Evolutionary conservation across 768 basidiomycete species (phyloP).

Genomic region (Porpolomopsis calyptriformis): DNA sequence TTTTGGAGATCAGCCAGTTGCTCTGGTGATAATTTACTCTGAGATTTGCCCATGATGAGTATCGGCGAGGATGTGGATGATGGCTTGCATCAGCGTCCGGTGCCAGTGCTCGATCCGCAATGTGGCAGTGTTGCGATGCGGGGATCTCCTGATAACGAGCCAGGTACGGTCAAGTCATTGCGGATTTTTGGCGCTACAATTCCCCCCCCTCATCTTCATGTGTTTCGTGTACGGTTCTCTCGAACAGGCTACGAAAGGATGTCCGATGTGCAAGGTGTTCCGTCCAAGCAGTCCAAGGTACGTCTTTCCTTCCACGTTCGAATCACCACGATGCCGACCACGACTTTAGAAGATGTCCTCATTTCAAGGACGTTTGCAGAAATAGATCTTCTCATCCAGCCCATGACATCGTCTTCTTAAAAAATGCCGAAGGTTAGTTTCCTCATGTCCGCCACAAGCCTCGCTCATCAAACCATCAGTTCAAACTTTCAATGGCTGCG

Average conservation of each 20-base stretch:
- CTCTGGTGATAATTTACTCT: slow-evolving; percentile 89
- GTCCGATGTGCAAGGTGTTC: slow-evolving; percentile 83
- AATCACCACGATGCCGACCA: slow-evolving; percentile 14
- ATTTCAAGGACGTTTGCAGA: slow-evolving; percentile 62
- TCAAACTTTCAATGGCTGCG: slow-evolving; percentile 76
- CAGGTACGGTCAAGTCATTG: slow-evolving; percentile 9
- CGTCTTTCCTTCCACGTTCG: slow-evolving; percentile 10
- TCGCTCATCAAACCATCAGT: slow-evolving; percentile 33
- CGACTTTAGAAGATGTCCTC: slow-evolving; percentile 51
- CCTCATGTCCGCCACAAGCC: slow-evolving; percentile 8
- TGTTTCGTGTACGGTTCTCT: slow-evolving; percentile 63
- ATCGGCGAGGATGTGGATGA: slow-evolving; percentile 14
- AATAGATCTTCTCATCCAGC: slow-evolving; percentile 67
- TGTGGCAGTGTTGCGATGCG: too few species aligned
- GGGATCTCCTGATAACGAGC: too few species aligned
- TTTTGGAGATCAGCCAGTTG: slow-evolving; percentile 93
- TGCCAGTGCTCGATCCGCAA: too few species aligned
- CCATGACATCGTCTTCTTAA: slow-evolving; percentile 67
- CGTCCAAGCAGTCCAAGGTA: slow-evolving; percentile 44
- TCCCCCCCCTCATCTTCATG: slow-evolving; percentile 37
- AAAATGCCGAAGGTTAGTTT: slow-evolving; percentile 74
- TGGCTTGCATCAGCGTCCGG: too few species aligned
- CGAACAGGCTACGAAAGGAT: slow-evolving; percentile 55
- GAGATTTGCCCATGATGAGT: slow-evolving; percentile 87
- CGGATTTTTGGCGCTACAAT: too few species aligned